Evolutionary conservation across 1,284 basidiomycete species (phyloP).

Genomic region (Tilletia horrida): DNA sequence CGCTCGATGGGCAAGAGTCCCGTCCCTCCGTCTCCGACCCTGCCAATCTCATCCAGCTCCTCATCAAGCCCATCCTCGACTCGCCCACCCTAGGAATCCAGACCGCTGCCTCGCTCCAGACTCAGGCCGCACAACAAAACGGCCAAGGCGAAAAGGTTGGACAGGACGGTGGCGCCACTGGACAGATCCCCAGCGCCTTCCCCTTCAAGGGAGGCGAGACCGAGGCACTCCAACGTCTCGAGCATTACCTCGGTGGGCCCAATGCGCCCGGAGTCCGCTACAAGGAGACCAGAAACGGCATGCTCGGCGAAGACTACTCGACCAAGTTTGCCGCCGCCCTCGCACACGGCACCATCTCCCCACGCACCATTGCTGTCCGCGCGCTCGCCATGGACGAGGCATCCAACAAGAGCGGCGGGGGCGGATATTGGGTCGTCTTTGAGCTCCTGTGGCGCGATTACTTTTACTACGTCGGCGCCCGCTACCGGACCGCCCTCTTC

Average conservation of each 20-base stretch:
- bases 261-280: conserved; percentile 30
- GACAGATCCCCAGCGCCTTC: conserved; percentile 27
- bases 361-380: conserved; percentile 35
- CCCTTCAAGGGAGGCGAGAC: conserved; percentile 45
- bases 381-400: conserved; percentile 34
- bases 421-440: conserved; percentile 49
- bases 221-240: conserved; percentile 35
- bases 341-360: conserved; percentile 41
- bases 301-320: conserved; percentile 40
- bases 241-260: conserved; percentile 37
- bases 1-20: conserved; percentile 22
- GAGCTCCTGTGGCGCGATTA: conserved; percentile 50
- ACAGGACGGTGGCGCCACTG: background rate
- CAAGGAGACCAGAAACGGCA: conserved; percentile 43
- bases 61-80: conserved; percentile 34
- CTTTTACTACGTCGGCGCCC: conserved; percentile 57
- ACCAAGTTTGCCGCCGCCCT: conserved; percentile 47
- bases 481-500: conserved; percentile 42
- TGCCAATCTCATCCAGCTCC: conserved; percentile 27
- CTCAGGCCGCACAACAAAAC: background rate
- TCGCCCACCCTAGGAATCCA: conserved; percentile 29
- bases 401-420: conserved; percentile 25
- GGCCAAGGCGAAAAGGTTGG: conserved; percentile 7
- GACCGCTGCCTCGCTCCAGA: background rate
- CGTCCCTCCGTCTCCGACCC: conserved; percentile 19